Evolutionary conservation across 805 yeast genomes (phyloP).

Genomic region (Phaffomyces antillensis): DNA sequence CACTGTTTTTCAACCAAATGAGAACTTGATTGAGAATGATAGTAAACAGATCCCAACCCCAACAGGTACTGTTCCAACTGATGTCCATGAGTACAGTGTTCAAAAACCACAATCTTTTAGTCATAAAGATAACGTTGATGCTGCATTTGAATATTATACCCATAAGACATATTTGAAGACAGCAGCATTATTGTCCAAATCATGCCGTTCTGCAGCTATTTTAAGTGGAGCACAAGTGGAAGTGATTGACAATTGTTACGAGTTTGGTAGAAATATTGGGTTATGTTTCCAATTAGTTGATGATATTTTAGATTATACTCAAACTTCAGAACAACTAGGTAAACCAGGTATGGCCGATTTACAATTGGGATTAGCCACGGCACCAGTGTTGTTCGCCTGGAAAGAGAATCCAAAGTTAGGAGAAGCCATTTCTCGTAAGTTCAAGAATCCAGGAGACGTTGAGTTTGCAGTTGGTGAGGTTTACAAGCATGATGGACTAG

Average conservation of each 20-base stretch:
- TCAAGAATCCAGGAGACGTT: conserved; percentile 74
- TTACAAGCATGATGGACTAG: conserved; percentile 62
- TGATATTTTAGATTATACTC: conserved; percentile 91
- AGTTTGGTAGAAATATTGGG: conserved; percentile 89
- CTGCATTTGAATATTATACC: conserved; percentile 91
- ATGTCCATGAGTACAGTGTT: conserved; percentile 30
- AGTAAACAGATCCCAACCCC: conserved; percentile 41
- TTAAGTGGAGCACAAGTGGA: conserved; percentile 74
- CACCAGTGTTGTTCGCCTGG: conserved; percentile 96
- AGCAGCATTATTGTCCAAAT: conserved; percentile 89
- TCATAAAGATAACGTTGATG: conserved; percentile 61
- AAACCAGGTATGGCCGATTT: conserved; percentile 96
- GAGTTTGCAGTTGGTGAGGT: conserved; percentile 77
- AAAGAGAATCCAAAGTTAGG: conserved; percentile 79
- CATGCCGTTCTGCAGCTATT: conserved; percentile 89
- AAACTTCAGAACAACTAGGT: conserved; percentile 78
- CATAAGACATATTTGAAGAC: conserved; percentile 96
- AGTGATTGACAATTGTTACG: conserved; percentile 79
- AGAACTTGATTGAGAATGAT: conserved; percentile 37
- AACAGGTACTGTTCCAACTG: conserved; percentile 57
- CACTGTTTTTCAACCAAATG: conserved; percentile 59
- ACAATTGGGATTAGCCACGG: conserved; percentile 91
- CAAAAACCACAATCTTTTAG: conserved; percentile 29
- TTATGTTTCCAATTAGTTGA: conserved; percentile 94
- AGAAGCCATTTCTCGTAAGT: conserved; percentile 74